Conservation (phyloP, 2,329 filamentous ascomycete genomes). For the Xylariales sp. region DNA sequence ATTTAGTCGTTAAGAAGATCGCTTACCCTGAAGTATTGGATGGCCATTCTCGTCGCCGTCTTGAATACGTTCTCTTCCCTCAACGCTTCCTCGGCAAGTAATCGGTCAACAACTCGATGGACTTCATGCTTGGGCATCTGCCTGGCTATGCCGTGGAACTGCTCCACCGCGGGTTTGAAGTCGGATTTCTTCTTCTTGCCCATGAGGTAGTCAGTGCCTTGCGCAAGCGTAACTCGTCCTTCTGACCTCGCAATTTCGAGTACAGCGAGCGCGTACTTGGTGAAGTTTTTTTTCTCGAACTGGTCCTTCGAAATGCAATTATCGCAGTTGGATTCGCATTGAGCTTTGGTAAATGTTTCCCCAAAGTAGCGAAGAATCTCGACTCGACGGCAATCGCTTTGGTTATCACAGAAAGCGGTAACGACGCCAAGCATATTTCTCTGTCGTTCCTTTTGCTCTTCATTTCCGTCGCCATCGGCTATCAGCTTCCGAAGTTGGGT, state of each 20-base stretch:
- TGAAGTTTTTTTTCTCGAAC: slow-evolving; percentile 82
- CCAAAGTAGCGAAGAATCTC: slow-evolving; percentile 96
- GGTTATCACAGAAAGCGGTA: slow-evolving; percentile 89
- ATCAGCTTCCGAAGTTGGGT: slow-evolving; percentile 83
- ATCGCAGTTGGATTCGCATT: slow-evolving; percentile 84
- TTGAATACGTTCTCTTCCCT: slow-evolving; percentile 76
- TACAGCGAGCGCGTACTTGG: slow-evolving; percentile 76
- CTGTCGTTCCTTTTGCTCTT: slow-evolving; percentile 85
- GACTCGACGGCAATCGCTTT: slow-evolving; percentile 84
- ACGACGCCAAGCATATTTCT: slow-evolving; percentile 87
- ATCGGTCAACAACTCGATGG: slow-evolving; percentile 83
- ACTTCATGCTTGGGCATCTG: slow-evolving; percentile 79
- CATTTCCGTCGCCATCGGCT: slow-evolving; percentile 78
- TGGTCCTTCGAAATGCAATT: slow-evolving; percentile 82
- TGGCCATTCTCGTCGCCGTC: slow-evolving; percentile 71
- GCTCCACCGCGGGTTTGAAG: slow-evolving; percentile 60
- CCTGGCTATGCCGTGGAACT: slow-evolving; percentile 75
- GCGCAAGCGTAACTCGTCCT: slow-evolving; percentile 75
- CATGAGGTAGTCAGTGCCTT: slow-evolving; percentile 86
- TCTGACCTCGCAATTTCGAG: slow-evolving; percentile 74
- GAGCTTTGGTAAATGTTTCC: slow-evolving; percentile 77
- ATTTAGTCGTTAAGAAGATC: neutral
- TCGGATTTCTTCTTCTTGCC: slow-evolving; percentile 73
- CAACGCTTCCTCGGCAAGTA: slow-evolving; percentile 80
- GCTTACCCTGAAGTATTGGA: slow-evolving; percentile 76